phyloP scores from a whole-genome alignment of 116 monocot genomes.

The Iris pallida region DNA sequence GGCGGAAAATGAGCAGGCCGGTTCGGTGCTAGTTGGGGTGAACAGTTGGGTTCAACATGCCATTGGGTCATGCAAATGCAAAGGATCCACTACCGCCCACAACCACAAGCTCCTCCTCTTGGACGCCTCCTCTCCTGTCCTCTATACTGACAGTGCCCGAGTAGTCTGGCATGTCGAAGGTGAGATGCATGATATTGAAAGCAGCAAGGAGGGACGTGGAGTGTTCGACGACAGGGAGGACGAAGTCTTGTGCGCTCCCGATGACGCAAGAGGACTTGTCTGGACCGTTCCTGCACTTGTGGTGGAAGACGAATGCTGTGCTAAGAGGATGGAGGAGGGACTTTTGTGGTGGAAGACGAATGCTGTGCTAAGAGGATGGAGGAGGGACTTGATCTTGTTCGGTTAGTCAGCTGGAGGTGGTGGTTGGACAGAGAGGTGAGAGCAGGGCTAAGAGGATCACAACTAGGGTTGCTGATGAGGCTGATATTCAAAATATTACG shows the following conservation, averaged over 20 bases:
- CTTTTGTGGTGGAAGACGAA: too few species aligned
- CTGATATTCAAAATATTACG: slow-evolving; percentile 58
- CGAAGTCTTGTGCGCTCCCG: slow-evolving; percentile 51
- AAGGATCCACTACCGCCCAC: slow-evolving; percentile 74
- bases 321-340: not conserved
- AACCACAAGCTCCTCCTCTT: slow-evolving; percentile 45
- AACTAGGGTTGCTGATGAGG: slow-evolving; percentile 49
- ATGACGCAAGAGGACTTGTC: slow-evolving; percentile 23
- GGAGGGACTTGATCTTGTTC: too few species aligned
- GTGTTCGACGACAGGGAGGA: slow-evolving; percentile 21
- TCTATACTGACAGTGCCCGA: slow-evolving; percentile 64
- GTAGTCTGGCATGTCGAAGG: slow-evolving; percentile 34
- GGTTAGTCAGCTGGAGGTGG: not conserved
- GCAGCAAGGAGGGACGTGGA: slow-evolving; percentile 29
- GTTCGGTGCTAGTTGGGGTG: too few species aligned
- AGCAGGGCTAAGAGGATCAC: slow-evolving; percentile 62
- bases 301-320: slow-evolving; percentile 44
- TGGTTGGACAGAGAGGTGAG: slow-evolving; percentile 65
- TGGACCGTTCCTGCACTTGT: slow-evolving; percentile 54
- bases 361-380: too few species aligned
- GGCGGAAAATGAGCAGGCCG: too few species aligned
- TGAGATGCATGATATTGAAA: slow-evolving; percentile 66
- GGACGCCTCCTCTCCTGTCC: slow-evolving; percentile 7
- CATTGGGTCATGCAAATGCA: slow-evolving; percentile 57
- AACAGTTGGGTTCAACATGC: too few species aligned